phyloP scores from a whole-genome alignment of 1,284 basidiomycete genomes.

The Termitomyces sp. region DNA sequence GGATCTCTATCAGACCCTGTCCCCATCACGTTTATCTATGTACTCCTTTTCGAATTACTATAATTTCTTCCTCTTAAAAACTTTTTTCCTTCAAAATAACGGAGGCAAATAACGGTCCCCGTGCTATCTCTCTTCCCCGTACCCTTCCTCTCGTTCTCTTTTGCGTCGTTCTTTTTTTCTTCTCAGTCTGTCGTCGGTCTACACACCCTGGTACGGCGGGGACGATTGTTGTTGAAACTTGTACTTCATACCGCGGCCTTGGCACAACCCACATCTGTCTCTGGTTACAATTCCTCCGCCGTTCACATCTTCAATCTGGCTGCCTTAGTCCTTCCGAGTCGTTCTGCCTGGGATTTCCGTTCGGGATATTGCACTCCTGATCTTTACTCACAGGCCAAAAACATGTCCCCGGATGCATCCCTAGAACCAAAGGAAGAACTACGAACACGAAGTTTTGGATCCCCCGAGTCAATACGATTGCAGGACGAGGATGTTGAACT shows the following conservation, averaged over 20 bases:
- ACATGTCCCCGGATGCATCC: conserved; percentile 20
- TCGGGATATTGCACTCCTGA: conserved; percentile 7
- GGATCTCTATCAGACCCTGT: conserved; percentile 21
- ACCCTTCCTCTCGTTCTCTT: not conserved
- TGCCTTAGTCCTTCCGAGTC: conserved; percentile 11
- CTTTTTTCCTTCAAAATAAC: conserved; percentile 7
- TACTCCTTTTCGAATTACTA: conserved; percentile 9
- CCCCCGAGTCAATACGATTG: conserved; percentile 5
- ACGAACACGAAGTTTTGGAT: conserved; percentile 10
- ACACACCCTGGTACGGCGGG: no score
- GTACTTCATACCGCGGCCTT: not conserved
- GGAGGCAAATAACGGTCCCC: conserved; percentile 9
- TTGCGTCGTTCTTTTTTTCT: conserved; percentile 9
- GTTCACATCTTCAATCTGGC: conserved; percentile 15
- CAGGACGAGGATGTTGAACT: conserved; percentile 4
- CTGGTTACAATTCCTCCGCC: conserved; percentile 1
- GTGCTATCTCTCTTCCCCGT: conserved; percentile 13
- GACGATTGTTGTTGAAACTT: not conserved
- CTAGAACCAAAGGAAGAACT: conserved; percentile 12
- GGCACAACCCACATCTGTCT: conserved; percentile 1
- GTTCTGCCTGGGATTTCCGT: conserved; percentile 17
- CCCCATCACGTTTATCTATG: conserved; percentile 19
- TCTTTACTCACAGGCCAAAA: conserved; percentile 9
- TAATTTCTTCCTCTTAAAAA: conserved; percentile 9
- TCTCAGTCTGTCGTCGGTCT: not conserved